Evolutionary conservation across 2,329 filamentous ascomycete species (phyloP), one percentile per base, ranked within the genome.

Genomic region (Phyllachora maydis): DNA sequence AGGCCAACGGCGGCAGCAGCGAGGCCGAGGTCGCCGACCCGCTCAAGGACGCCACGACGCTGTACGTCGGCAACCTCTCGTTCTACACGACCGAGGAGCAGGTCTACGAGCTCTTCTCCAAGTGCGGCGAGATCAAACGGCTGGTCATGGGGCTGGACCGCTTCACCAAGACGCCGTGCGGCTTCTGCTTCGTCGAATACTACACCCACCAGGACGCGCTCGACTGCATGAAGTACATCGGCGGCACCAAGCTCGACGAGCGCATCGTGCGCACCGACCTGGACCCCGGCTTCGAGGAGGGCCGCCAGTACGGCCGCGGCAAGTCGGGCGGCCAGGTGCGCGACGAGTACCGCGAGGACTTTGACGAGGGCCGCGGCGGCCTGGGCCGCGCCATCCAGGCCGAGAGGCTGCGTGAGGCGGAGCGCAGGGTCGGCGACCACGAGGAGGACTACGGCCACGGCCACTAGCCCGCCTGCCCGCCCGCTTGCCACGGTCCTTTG

Each of bases 21-120:
- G 57, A 67, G 25, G 67, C 74, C 19, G 46, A 53, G 9, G 51
- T 65, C 21, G 69, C 79, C 30, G 81, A 92, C 34, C 79, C 81
- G 31, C 59, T 98, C 29, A 75, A 67, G 33, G 61, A 88, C 45
- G 82, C 88, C 19, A 83, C 85, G 6, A 98, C 88, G 0, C 77
- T 98, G 44, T 98, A 98, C 43, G 85, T 98, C 22, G 88, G 88
- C 39, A 98, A 98, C 47, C 59, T 98, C 65, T 91, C 83, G 19
- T 93, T 93, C 55, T 93, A 92, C 60, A 98, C 88, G 13, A 98
- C 88, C 27, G 88, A 98, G 47, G 88, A 98, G 53, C 88, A 98
- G 47, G 92, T 98, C 29, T 85, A 95, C 49, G 85, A 95, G 50
- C 68, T 93, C 22, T 93, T 93, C 49, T 71, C 75, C 29, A 92